Base-by-base conservation (phyloP, 305 asterid species). In the Vinca major region DNA sequence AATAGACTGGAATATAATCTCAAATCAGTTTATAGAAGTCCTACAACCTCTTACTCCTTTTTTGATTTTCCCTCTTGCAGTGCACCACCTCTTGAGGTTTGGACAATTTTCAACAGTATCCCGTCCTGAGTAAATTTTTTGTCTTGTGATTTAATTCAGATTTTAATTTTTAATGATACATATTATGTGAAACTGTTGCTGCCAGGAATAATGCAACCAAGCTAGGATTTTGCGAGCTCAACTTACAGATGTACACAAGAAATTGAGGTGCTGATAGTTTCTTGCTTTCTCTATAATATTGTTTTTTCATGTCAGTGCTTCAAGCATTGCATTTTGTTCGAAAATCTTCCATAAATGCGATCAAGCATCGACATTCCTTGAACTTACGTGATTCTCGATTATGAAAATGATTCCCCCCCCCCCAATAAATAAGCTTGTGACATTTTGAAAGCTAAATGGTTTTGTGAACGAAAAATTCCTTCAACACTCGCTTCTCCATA, bases 51-150 rank as follows among this genome's bases (percentile, higher is more conserved):
- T 55, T 21, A 40, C 65, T 11, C 33, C 67, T 73, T 40, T 68
- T 40, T 45, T 10, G 7, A 4, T 73, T 77, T 61, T 11, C 67
- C 43, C 16, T 76, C 72, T 74, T 78, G 87, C 96, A 91, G 98
- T 65, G 77, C 80, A 49, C 84, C 88, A 17, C 85, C 96, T 67
- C 49, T 79, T 54, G 98, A 91, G 96, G 98, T 88, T 77, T 63
- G 71, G 21, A 64, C 21, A 8, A 19, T 36, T 21, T 19, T 61
- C 64, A 40, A 17, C 54, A 5, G 36, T 10, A 36, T 52, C 65
- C 48, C 44, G 13, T 37, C 33, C 36, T 61, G 5, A 4, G 39
- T 45, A 14, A 49, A 49, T 16, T n/a, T 48, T 58, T 13, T 0
- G 10, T 62, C 8, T 41, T 44, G 14, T 26, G 13, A 68, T 12